Base-by-base conservation (phyloP, 352 stramenopile genomes). In the Pythium scleroteichum region DNA sequence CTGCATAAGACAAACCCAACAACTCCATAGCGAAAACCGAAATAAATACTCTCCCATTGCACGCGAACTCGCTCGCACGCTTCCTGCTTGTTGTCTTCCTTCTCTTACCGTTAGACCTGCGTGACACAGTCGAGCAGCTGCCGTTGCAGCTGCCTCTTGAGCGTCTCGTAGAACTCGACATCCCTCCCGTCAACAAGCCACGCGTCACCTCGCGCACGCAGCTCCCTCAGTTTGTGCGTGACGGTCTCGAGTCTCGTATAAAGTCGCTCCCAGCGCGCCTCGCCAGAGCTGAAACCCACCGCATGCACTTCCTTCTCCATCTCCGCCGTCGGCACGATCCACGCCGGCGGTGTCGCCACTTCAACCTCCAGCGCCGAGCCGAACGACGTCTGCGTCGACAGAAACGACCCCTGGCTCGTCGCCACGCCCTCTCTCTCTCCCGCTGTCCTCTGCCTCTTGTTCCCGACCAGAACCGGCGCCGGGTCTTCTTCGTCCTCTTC, bases 61-160 rank as follows among this genome's bases (percentile, higher is more conserved):
- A 39, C 29, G 17, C 41, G 26, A 53, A 39, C 22, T 29, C 45
- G 29, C 33, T 16, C 41, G 29, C 29, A 35, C 29, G 29, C 29
- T 10, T 35, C 29, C 29, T 35, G 5, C 10, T 10, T 5, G 5
- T 35, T 10, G 5, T 35, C 29, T 35, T 35, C 29, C 29, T 35
- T 35, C 29, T 35, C 29, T 10, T 35, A n/a, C 10, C 29, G 29
- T 61, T 27, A 64, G 13, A 39, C 40, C 7, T 52, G 19, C 45
- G 38, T 42, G n/a, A 65, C 58, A 14, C 58, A 65, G 17, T 65
- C 48, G 2, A 65, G 48, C 1, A 65, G 49, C 5, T 55, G 23
- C 5, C 20, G 44, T 29, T 65, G 58, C 10, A 65, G 35, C 39
- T 58, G 39, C 4, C 32, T 26, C 29, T 55, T 55, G 48, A 65